Percentiles rank a stretch among this genome's conserved stretches.
These are phyloP conservation scores for Dorcoceras hygrometricum DNA, from an alignment of 257 asterid genomes.

Conservation along the genomic window DNA sequence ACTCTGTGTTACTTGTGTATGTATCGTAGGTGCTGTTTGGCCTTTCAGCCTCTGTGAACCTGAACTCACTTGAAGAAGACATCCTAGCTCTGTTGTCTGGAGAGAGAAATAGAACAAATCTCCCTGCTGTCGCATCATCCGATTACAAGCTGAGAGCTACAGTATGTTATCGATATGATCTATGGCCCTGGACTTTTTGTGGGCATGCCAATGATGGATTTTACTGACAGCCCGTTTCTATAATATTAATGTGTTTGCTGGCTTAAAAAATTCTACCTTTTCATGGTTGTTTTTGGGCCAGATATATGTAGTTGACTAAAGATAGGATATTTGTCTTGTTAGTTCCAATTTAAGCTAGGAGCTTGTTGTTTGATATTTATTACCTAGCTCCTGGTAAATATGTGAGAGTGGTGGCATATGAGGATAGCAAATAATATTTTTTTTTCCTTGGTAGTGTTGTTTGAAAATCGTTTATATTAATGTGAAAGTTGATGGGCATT, in stretches of 20 bases:
- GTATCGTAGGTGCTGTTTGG: conserved; percentile 80
- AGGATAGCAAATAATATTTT: neutral
- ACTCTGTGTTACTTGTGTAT: neutral
- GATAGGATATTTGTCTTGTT: neutral
- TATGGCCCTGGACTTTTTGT: neutral
- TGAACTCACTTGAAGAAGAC: conserved; percentile 73
- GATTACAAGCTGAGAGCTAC: conserved; percentile 85
- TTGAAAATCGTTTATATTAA: neutral
- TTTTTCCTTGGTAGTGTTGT: conserved; percentile 1
- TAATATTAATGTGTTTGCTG: no score
- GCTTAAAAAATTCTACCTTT: no score
- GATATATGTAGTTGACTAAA: no score
- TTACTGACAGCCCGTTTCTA: no score
- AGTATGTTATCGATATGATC: conserved; percentile 37
- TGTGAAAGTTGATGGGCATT: conserved; percentile 1
- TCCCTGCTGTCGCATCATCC: conserved; percentile 69
- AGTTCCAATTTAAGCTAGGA: conserved; percentile 7
- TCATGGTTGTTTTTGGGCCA: no score
- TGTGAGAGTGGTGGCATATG: neutral
- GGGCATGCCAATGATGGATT: neutral
- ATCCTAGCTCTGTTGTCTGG: conserved; percentile 53
- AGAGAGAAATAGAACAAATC: conserved; percentile 37
- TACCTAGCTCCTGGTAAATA: neutral
- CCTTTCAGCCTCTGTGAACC: conserved; percentile 58
- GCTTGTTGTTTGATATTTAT: neutral